A percentile compares a stretch with the other conserved stretches of the same genome.
These are phyloP conservation scores for Cucurbitaria berberidis DNA, from an alignment of 2,329 filamentous ascomycete genomes.

Conservation along the genomic window DNA sequence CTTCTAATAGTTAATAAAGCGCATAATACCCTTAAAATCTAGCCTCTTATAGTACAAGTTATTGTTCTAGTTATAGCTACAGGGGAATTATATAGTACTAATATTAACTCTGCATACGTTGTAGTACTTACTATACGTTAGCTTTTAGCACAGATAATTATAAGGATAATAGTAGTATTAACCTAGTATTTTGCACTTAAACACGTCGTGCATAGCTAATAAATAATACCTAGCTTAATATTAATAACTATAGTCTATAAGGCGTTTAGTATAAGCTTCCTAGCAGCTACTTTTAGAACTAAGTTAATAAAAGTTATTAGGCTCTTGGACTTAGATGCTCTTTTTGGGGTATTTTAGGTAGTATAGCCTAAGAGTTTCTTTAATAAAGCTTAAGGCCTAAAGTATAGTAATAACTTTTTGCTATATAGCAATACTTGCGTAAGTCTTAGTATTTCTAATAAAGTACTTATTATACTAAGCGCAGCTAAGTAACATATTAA, in stretches of 20 bases:
- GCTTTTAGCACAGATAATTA: constrained; percentile 36
- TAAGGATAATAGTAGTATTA: constrained; percentile 30
- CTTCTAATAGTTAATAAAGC: constrained; percentile 55
- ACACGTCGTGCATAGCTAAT: constrained; percentile 33
- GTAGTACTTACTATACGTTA: constrained; percentile 37
- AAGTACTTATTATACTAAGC: constrained; percentile 74
- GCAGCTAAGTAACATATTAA: constrained; percentile 72
- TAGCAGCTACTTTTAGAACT: constrained; percentile 43
- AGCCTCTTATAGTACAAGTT: constrained; percentile 16
- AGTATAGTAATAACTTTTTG: constrained; percentile 62
- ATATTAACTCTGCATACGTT: constrained; percentile 27
- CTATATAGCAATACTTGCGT: constrained; percentile 68
- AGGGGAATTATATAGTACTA: constrained; percentile 33
- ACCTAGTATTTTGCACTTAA: constrained; percentile 34
- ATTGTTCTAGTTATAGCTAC: constrained; percentile 30
- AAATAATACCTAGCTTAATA: constrained; percentile 41
- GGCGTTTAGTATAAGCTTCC: constrained; percentile 25
- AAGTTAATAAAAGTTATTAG: constrained; percentile 35
- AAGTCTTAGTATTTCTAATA: constrained; percentile 71
- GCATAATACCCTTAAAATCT: constrained; percentile 51
- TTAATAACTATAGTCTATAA: constrained; percentile 36
- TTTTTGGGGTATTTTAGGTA: constrained; percentile 39
- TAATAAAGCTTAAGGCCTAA: constrained; percentile 18
- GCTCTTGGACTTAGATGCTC: constrained; percentile 26
- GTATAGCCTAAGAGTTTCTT: constrained; percentile 23